Conservation (phyloP, 1,284 basidiomycete species). For the Trametes versicolor region DNA sequence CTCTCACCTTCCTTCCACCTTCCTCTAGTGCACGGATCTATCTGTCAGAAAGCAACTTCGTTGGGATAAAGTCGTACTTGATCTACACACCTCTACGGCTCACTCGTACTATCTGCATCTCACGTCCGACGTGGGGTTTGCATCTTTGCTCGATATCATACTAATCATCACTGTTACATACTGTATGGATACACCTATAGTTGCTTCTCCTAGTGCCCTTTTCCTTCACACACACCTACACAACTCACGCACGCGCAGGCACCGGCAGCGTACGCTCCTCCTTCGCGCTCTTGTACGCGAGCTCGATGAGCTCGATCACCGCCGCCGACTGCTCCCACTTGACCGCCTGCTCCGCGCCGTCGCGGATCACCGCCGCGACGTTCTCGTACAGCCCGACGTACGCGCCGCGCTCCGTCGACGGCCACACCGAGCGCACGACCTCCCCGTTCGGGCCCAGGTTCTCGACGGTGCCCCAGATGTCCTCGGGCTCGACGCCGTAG, state of each 20-base stretch:
- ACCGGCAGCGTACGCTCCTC: slow-evolving; percentile 63
- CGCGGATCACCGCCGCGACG: slow-evolving; percentile 67
- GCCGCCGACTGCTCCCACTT: slow-evolving; percentile 77
- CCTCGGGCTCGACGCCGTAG: slow-evolving; percentile 61
- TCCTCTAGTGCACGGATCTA: too few species aligned
- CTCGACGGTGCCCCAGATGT: slow-evolving; percentile 68
- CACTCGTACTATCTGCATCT: too few species aligned
- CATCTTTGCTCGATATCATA: neutral
- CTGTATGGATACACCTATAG: slow-evolving; percentile 23
- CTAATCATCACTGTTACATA: slow-evolving; percentile 10
- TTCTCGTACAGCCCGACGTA: slow-evolving; percentile 74
- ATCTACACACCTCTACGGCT: too few species aligned
- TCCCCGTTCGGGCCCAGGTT: slow-evolving; percentile 58
- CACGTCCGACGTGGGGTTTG: too few species aligned
- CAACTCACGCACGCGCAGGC: slow-evolving; percentile 35
- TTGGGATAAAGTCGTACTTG: too few species aligned
- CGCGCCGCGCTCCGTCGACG: slow-evolving; percentile 65
- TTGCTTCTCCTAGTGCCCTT: slow-evolving; percentile 1
- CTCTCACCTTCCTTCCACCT: too few species aligned
- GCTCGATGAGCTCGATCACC: slow-evolving; percentile 79
- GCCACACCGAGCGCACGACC: slow-evolving; percentile 63
- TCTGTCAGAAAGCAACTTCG: too few species aligned
- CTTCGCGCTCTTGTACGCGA: slow-evolving; percentile 69
- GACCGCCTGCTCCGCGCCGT: slow-evolving; percentile 62
- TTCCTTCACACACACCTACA: too few species aligned